Base-by-base conservation (phyloP, 202 grass and related monocot species). In the Alloteropsis angusta region DNA sequence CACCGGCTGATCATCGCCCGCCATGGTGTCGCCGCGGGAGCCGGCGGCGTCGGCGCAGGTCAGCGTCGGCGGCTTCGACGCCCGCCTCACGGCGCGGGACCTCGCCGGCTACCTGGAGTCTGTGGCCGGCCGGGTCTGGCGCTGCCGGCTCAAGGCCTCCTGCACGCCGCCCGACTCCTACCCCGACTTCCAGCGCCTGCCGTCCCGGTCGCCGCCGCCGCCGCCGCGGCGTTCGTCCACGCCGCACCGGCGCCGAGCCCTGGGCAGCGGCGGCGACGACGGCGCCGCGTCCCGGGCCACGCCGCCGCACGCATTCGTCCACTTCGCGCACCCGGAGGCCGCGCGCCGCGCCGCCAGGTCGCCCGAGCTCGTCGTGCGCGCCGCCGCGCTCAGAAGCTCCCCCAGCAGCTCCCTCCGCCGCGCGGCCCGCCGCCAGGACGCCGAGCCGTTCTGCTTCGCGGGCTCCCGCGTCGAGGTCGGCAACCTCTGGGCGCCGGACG, bases 61-160 rank as follows among this genome's bases (percentile, higher is more conserved):
- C 38, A 84, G 82, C 45, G 41, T 93, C 1, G 88, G 72, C 1
- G 88, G 90, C 28, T 93, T 97, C 28, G 78, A 81, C 28, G 17
- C 42, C 43, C 17, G 30, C 7, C 74, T 88, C 57, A 68, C 89
- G 0, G 87, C 91, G 15, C 36, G 80, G 26, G 13, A 72, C 0
- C 89, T 97, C 42, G 62, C 82, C 35, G 60, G 68, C 5, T 94
- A 82, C 85, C 17, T 94, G 9, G 87, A 92, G 88, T 5, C 42
- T 28, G 87, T 92, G 41, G 89, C 82, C 21, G 87, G 89, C 47
- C 73, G 72, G 77, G 87, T 94, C 41, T 94, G 91, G 91, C 91
- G 89, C 4, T 97, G 94, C 82, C 84, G 87, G 4, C 80, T 94
- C 73, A 97, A 97, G 91, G 78, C 68, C 14, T 92, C 94, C 43